phyloP scores from a whole-genome alignment of 139 green algal species.

The Tetratostichococcus sp. region DNA sequence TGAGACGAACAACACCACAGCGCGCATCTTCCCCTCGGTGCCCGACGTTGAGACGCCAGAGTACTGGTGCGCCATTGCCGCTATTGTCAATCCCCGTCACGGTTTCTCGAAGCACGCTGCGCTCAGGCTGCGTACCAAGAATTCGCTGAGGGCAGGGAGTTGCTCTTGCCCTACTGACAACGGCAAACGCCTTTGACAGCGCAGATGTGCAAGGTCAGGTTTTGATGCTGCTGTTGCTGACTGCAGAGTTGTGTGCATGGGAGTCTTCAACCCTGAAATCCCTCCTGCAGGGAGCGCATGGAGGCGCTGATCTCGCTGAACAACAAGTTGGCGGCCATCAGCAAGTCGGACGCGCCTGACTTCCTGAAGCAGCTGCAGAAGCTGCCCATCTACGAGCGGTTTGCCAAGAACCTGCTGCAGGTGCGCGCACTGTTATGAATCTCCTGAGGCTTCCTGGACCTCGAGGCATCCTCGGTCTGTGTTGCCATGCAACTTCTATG shows the following conservation, averaged over 20 bases:
- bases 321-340: constrained; percentile 70
- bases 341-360: constrained; percentile 48
- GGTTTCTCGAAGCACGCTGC: no score
- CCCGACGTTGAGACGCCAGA: constrained; percentile 57
- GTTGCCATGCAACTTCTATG: no score
- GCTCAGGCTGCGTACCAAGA: no score
- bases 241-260: no score
- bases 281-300: constrained; percentile 23
- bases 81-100: background rate
- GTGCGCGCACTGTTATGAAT: background rate
- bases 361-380: constrained; percentile 75
- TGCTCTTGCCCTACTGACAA: no score
- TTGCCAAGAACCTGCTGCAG: constrained; percentile 67
- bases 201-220: no score
- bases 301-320: constrained; percentile 58
- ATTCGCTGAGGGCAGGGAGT: no score
- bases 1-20: constrained; percentile 97
- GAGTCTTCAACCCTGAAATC: no score
- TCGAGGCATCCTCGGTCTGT: no score
- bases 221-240: no score
- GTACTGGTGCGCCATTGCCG: constrained; percentile 31
- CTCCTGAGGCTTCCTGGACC: background rate
- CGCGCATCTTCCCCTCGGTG: constrained; percentile 93
- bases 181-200: no score
- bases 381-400: constrained; percentile 68